Evolutionary conservation across 305 asterid species (phyloP).

Genomic region (Stenogyne calaminthoides): DNA sequence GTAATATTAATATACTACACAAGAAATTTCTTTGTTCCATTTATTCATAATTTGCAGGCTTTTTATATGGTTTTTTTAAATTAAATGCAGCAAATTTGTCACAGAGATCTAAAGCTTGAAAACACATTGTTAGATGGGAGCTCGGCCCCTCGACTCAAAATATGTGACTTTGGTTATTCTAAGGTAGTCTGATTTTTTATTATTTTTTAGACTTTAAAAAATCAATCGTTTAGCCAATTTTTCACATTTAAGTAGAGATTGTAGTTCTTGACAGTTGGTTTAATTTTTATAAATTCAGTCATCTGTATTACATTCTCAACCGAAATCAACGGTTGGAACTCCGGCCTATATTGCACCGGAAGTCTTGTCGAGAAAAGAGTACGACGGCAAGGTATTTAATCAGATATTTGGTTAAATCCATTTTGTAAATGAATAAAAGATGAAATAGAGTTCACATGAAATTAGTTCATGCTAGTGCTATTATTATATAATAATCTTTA

Average conservation of each 20-base stretch:
- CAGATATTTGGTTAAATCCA: no score
- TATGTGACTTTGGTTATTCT: constrained; percentile 87
- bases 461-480: no score
- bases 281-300: constrained; percentile 41
- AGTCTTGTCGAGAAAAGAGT: constrained; percentile 66
- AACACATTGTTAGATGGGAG: constrained; percentile 75
- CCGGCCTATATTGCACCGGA: constrained; percentile 89
- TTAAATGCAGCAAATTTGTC: constrained; percentile 73
- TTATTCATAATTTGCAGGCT: background rate
- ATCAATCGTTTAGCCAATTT: background rate
- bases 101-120: constrained; percentile 88
- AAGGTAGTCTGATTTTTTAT: constrained; percentile 48
- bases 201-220: background rate
- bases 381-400: constrained; percentile 68
- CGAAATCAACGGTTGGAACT: constrained; percentile 80
- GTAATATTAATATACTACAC: constrained; percentile 35
- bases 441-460: no score
- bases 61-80: background rate
- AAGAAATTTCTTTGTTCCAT: background rate
- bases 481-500: no score
- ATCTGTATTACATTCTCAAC: constrained; percentile 71
- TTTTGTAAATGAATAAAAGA: no score
- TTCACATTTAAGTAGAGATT: background rate
- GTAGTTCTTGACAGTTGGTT: background rate
- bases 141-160: constrained; percentile 69